Conservation (phyloP, 331 rosid genomes). For the Stylosanthes scabra region DNA sequence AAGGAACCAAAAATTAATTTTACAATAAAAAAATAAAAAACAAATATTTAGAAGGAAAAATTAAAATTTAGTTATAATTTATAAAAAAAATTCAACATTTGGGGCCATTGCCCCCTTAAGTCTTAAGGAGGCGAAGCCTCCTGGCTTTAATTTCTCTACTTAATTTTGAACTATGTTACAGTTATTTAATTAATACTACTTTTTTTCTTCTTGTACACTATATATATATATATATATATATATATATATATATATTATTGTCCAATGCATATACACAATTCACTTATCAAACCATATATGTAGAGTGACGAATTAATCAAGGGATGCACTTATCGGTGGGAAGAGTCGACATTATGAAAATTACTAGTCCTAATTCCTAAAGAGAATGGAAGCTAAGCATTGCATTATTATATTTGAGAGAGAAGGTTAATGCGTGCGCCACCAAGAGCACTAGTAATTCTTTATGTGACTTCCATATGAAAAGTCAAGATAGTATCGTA, state of each 20-base stretch:
- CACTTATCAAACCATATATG: background rate
- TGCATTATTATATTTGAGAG: background rate
- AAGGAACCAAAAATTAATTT: too few species aligned
- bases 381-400: background rate
- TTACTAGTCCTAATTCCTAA: too few species aligned
- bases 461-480: background rate
- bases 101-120: too few species aligned
- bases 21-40: too few species aligned
- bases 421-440: background rate
- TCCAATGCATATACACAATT: background rate
- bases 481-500: background rate
- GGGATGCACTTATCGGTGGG: background rate
- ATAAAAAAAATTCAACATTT: too few species aligned
- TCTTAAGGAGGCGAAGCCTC: too few species aligned
- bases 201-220: background rate
- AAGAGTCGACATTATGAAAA: background rate
- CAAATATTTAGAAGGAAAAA: too few species aligned
- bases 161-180: too few species aligned
- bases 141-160: too few species aligned
- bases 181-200: too few species aligned
- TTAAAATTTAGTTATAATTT: too few species aligned
- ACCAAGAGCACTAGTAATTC: background rate
- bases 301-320: background rate
- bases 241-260: background rate
- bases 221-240: background rate